Conservation (phyloP, 176 grass and related monocot species). For the Thinopyrum elongatum region DNA sequence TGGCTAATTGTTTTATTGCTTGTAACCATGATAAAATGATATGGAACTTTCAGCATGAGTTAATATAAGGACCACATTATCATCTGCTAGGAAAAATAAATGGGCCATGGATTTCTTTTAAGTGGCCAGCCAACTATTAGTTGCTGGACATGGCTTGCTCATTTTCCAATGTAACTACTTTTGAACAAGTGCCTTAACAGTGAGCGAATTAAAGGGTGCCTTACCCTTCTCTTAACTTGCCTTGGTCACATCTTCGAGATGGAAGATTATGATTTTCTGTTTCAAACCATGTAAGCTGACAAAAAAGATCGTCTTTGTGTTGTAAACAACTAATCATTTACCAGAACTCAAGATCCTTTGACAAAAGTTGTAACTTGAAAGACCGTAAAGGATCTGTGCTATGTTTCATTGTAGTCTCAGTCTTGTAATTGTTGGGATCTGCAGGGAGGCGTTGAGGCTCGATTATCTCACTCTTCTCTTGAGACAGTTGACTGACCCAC, state of each 20-base stretch:
- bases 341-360: background rate
- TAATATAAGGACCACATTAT: background rate
- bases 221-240: slow-evolving; percentile 7
- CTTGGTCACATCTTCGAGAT: background rate
- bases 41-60: background rate
- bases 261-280: background rate
- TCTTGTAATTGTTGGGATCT: slow-evolving; percentile 31
- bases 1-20: background rate
- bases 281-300: slow-evolving; percentile 1
- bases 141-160: background rate
- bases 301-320: background rate
- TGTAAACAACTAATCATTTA: background rate
- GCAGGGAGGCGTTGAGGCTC: slow-evolving; percentile 78
- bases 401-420: background rate
- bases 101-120: background rate
- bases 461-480: slow-evolving; percentile 88
- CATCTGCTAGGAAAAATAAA: background rate
- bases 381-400: background rate
- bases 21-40: background rate
- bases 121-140: background rate
- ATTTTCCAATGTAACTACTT: slow-evolving; percentile 3
- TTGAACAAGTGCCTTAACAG: background rate
- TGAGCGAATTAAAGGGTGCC: background rate
- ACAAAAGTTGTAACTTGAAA: slow-evolving; percentile 5
- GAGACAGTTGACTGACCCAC: slow-evolving; percentile 64